Evolutionary conservation across 2,329 filamentous ascomycete species (phyloP), one percentile per base, ranked within the genome.

Genomic region (Colletotrichum lentis): DNA sequence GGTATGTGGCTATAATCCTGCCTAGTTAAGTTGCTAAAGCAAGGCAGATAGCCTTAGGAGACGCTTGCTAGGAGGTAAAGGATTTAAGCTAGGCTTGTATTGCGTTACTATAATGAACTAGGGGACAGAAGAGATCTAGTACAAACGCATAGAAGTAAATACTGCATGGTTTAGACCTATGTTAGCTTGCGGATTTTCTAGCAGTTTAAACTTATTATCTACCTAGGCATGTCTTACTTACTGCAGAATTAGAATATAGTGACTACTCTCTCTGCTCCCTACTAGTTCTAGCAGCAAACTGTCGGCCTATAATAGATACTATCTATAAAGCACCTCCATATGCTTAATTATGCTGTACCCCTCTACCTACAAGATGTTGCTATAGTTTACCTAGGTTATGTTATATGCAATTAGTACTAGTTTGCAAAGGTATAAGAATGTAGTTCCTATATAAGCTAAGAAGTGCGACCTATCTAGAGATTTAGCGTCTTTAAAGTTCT

Each of bases 201-300:
- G 39, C n/a, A 7, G 7, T 12, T 22, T 5, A 5, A n/a, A 16
- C 35, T 39, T n/a, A 1, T 53, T 18, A 18, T 12, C 31, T 2
- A 22, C 11, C 11, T 4, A 20, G 11, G 12, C 31, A 14, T 22
- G 5, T 3, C n/a, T 6, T 11, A 67, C 64, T 44, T 22, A 67
- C 64, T 67, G 64, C 20, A 67, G 3, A 6, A 67, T 27, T 3
- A 67, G 52, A n/a, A 67, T 52, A 5, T 63, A 18, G n/a, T 67
- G 59, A 3, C 12, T 1, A 22, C 64, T 63, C 6, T 67, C 59
- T n/a, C 24, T 37, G 3, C 44, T 41, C 24, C 53, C 46, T 12
- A 53, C 59, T 31, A 67, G 5, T 16, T 63, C 52, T 39, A 53
- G 27, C 7, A 52, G 64, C 8, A 67, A 20, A 10, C 3, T 35